Evolutionary conservation across 352 stramenopile species (phyloP).

Genomic region (Phytophthora sp.): DNA sequence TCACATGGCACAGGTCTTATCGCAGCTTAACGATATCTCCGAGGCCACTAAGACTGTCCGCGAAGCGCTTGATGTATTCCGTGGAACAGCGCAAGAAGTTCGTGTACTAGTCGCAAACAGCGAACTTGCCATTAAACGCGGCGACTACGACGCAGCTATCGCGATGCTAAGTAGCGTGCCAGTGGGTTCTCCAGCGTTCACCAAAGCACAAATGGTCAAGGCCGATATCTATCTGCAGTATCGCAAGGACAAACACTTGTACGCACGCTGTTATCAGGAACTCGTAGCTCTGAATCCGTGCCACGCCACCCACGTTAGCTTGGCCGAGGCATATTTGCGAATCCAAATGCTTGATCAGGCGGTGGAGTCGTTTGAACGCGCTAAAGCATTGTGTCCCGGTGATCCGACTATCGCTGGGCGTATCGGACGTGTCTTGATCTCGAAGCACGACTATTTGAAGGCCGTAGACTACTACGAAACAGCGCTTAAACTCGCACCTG

Average conservation of each 20-base stretch:
- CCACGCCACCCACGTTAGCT: slow-evolving; percentile 75
- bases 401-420: slow-evolving; percentile 82
- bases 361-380: slow-evolving; percentile 77
- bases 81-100: slow-evolving; percentile 88
- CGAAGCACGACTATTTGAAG: slow-evolving; percentile 94
- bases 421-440: slow-evolving; percentile 91
- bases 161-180: slow-evolving; percentile 90
- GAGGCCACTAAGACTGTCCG: slow-evolving; percentile 72
- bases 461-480: slow-evolving; percentile 95
- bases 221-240: slow-evolving; percentile 94
- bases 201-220: slow-evolving; percentile 92
- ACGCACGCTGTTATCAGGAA: slow-evolving; percentile 90
- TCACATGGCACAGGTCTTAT: slow-evolving; percentile 79
- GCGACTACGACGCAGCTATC: slow-evolving; percentile 91
- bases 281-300: slow-evolving; percentile 84
- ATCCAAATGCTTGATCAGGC: slow-evolving; percentile 93
- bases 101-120: slow-evolving; percentile 91
- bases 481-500: slow-evolving; percentile 79
- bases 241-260: slow-evolving; percentile 91
- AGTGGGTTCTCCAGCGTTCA: slow-evolving; percentile 76
- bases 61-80: slow-evolving; percentile 76
- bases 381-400: slow-evolving; percentile 58
- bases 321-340: slow-evolving; percentile 92
- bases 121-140: slow-evolving; percentile 90
- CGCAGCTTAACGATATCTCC: slow-evolving; percentile 75